Percentiles rank a stretch among this genome's conserved stretches.
Evolutionary conservation across 2,329 filamentous ascomycete genomes (phyloP).

Genomic region (Fusarium veterinarium): DNA sequence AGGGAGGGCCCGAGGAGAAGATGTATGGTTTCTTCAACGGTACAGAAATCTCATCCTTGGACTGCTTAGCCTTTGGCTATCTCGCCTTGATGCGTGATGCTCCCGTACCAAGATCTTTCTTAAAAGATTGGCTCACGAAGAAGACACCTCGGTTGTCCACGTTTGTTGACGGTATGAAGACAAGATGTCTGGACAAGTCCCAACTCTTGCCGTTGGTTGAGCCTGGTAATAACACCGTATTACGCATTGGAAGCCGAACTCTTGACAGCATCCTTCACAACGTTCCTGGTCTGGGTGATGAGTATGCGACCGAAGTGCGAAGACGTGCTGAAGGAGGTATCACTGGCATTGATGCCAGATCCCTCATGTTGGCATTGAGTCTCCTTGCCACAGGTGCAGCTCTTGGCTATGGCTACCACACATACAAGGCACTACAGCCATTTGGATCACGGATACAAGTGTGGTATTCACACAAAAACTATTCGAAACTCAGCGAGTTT

Average conservation of each 20-base stretch:
- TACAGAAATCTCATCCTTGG: slow-evolving; percentile 58
- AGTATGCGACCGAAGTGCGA: slow-evolving; percentile 53
- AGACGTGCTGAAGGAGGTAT: slow-evolving; percentile 50
- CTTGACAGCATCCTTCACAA: slow-evolving; percentile 52
- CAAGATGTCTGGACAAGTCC: slow-evolving; percentile 29
- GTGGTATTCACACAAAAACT: slow-evolving; percentile 52
- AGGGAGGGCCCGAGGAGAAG: slow-evolving; percentile 34
- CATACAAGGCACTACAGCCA: slow-evolving; percentile 56
- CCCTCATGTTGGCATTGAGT: slow-evolving; percentile 48
- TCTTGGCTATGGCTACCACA: slow-evolving; percentile 53
- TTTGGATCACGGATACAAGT: slow-evolving; percentile 59
- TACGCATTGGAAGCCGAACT: slow-evolving; percentile 46
- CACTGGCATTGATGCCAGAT: slow-evolving; percentile 49
- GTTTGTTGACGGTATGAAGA: slow-evolving; percentile 50
- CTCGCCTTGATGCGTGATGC: slow-evolving; percentile 75
- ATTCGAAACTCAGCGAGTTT: slow-evolving; percentile 55
- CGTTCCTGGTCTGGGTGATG: slow-evolving; percentile 50
- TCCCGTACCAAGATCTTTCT: slow-evolving; percentile 56
- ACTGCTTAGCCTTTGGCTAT: slow-evolving; percentile 86
- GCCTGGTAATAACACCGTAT: slow-evolving; percentile 33
- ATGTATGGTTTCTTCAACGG: slow-evolving; percentile 48
- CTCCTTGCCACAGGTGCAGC: slow-evolving; percentile 53
- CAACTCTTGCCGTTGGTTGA: slow-evolving; percentile 46
- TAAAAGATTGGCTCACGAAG: slow-evolving; percentile 55
- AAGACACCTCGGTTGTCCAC: slow-evolving; percentile 46